Evolutionary conservation across 345 rosid genomes (phyloP).

Genomic region (Hibiscus mutabilis): DNA sequence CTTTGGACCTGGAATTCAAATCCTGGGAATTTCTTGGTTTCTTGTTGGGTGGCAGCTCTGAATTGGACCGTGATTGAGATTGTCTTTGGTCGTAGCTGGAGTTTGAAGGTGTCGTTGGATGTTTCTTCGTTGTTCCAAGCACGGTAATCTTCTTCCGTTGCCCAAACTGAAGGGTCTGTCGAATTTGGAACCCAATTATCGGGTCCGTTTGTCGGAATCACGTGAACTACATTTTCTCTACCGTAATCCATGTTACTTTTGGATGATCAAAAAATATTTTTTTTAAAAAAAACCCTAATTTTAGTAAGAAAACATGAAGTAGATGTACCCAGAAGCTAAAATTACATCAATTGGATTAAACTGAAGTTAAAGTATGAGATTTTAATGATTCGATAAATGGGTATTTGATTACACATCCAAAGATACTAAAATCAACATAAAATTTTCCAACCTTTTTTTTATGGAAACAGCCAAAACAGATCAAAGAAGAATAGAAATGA

Average conservation of each 20-base stretch:
- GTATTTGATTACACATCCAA: constrained; percentile 5
- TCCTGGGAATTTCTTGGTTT: constrained; percentile 52
- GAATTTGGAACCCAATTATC: constrained; percentile 62
- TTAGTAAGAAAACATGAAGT: constrained; percentile 14
- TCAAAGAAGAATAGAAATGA: not conserved
- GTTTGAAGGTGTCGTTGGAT: constrained; percentile 5
- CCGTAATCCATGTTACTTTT: constrained; percentile 38
- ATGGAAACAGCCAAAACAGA: not conserved
- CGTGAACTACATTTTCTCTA: constrained; percentile 61
- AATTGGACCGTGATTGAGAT: constrained; percentile 37
- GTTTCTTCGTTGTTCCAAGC: constrained; percentile 41
- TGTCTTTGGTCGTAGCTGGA: constrained; percentile 21
- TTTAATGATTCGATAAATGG: constrained; percentile 26
- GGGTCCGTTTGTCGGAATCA: constrained; percentile 38
- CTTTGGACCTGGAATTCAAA: constrained; percentile 36
- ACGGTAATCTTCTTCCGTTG: constrained; percentile 86
- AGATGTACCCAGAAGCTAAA: constrained; percentile 9
- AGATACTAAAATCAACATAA: not conserved
- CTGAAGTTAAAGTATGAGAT: constrained; percentile 5
- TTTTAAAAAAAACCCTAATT: constrained; percentile 10
- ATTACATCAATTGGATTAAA: constrained; percentile 9
- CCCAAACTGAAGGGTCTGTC: constrained; percentile 60
- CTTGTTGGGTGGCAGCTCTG: constrained; percentile 53
- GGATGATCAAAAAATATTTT: not conserved
- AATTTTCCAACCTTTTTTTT: not conserved